Percentiles rank a stretch among this genome's conserved stretches.
phyloP scores from a whole-genome alignment of 2,329 filamentous ascomycete genomes.

The Epichloe sylvatica region DNA sequence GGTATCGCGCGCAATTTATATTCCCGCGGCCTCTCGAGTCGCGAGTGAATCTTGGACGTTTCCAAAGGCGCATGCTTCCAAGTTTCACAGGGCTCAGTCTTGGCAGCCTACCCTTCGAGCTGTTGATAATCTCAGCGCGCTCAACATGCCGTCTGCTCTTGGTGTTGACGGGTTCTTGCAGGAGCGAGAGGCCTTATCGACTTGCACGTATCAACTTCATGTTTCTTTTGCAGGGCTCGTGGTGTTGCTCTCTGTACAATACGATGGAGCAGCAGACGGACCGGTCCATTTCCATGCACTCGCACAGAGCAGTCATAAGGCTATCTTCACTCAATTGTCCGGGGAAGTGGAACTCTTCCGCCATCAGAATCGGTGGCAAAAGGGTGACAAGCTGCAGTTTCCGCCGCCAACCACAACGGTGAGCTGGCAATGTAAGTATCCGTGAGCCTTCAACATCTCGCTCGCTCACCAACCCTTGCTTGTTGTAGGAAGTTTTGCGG shows the following conservation, averaged over 20 bases:
- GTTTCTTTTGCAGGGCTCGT: background rate
- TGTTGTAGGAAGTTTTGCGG: background rate
- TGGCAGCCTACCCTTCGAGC: background rate
- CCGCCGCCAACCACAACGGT: background rate
- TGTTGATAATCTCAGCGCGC: background rate
- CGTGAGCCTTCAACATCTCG: background rate
- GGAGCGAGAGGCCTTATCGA: background rate
- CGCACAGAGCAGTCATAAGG: background rate
- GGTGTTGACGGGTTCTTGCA: slow-evolving; percentile 1
- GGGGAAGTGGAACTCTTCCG: background rate
- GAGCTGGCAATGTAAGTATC: slow-evolving; percentile 4
- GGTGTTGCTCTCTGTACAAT: background rate
- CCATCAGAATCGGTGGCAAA: background rate
- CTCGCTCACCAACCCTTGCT: background rate
- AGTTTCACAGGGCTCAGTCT: background rate
- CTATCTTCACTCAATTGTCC: background rate
- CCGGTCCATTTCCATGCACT: background rate
- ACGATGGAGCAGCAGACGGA: background rate
- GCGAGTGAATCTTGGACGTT: background rate
- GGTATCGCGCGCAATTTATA: background rate
- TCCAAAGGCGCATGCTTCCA: background rate
- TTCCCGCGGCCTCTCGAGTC: background rate
- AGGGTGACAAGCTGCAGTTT: background rate
- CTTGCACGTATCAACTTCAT: background rate
- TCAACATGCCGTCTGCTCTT: background rate